phyloP scores from a whole-genome alignment of 768 basidiomycete species.

The Lyophyllum shimeji region DNA sequence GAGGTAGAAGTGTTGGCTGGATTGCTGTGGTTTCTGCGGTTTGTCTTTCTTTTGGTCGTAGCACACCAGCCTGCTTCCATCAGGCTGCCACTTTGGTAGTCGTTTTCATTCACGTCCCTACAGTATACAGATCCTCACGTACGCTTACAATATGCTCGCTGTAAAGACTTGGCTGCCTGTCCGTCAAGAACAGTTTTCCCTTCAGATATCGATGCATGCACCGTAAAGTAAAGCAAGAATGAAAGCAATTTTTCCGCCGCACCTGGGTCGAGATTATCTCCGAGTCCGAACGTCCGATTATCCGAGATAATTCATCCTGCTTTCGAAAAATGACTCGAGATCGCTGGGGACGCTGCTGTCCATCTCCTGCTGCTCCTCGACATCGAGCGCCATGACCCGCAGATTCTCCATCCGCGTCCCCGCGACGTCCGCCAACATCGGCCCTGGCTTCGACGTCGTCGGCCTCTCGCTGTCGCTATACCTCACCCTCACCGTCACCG shows the following conservation, averaged over 20 bases:
- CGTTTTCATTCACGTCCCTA: not conserved
- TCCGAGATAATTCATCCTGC: not conserved
- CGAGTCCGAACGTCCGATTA: not conserved
- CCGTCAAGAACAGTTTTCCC: not conserved
- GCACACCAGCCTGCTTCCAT: no score
- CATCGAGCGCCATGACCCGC: constrained; percentile 19
- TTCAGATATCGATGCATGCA: not conserved
- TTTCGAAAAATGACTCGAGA: not conserved
- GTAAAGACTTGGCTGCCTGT: not conserved
- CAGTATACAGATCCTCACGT: not conserved
- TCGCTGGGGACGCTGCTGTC: not conserved
- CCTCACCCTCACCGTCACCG: constrained; percentile 68
- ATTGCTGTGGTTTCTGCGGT: not conserved
- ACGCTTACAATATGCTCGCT: not conserved
- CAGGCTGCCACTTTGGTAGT: no score
- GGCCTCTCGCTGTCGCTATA: constrained; percentile 93
- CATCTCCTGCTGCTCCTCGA: no score
- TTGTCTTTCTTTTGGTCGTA: not conserved
- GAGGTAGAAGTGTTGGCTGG: not conserved
- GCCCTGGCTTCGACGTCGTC: constrained; percentile 98
- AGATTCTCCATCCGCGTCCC: constrained; percentile 80
- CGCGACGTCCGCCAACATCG: constrained; percentile 98
- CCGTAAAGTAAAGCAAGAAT: not conserved
- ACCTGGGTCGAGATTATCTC: no score
- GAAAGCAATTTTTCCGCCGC: not conserved